Evolutionary conservation across 2,329 filamentous ascomycete species (phyloP).

Genomic region (Fusarium citri): DNA sequence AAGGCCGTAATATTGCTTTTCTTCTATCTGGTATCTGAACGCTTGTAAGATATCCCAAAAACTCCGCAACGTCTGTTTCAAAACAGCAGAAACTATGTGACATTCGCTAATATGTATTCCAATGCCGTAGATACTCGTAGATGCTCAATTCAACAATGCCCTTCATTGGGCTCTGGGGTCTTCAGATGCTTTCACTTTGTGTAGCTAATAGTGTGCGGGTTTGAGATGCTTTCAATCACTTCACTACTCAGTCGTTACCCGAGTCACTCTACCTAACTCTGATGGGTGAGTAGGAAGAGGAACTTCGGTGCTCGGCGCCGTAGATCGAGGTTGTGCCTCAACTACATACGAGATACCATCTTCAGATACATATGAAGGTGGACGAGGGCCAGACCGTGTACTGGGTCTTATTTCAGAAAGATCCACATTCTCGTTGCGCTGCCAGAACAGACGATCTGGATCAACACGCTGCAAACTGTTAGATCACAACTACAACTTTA

Average conservation of each 20-base stretch:
- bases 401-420: slow-evolving; percentile 39
- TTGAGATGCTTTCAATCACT: neutral
- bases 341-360: slow-evolving; percentile 80
- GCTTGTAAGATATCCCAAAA: slow-evolving; percentile 5
- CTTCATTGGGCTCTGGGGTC: neutral
- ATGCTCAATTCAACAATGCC: slow-evolving; percentile 17
- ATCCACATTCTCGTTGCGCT: slow-evolving; percentile 65
- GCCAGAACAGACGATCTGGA: slow-evolving; percentile 85
- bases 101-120: slow-evolving; percentile 27
- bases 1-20: slow-evolving; percentile 18
- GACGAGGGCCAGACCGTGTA: slow-evolving; percentile 58
- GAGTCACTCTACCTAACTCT: slow-evolving; percentile 52
- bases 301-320: slow-evolving; percentile 59
- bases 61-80: slow-evolving; percentile 1
- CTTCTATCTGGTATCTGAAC: slow-evolving; percentile 21
- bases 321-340: slow-evolving; percentile 71
- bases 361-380: slow-evolving; percentile 81
- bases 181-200: neutral
- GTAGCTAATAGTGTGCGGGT: neutral
- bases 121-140: slow-evolving; percentile 29
- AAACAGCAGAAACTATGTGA: slow-evolving; percentile 4
- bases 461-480: slow-evolving; percentile 72
- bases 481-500: neutral
- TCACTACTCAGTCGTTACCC: slow-evolving; percentile 35
- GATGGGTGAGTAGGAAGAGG: slow-evolving; percentile 62